These are phyloP conservation scores for Saraca asoca DNA, from an alignment of 331 rosid species.

Conservation along the genomic window DNA sequence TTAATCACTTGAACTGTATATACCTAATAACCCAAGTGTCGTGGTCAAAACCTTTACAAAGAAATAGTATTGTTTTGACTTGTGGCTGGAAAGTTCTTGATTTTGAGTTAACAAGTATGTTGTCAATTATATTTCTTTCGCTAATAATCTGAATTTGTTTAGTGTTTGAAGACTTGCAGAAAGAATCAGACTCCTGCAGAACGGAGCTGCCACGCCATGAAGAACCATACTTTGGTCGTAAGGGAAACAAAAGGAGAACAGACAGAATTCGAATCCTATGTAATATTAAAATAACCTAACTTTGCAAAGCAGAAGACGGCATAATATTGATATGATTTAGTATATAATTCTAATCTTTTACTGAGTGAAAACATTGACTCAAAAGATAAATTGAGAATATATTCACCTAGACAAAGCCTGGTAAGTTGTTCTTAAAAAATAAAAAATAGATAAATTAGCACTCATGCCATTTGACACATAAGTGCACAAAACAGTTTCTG, in stretches of 20 bases:
- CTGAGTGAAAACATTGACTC: neutral
- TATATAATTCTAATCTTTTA: neutral
- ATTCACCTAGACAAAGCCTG: neutral
- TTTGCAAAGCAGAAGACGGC: neutral
- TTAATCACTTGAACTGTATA: too few relatives aligned
- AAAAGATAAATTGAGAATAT: neutral
- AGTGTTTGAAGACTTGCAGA: neutral
- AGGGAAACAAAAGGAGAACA: neutral
- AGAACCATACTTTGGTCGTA: slow-evolving; percentile 28
- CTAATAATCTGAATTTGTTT: too few relatives aligned
- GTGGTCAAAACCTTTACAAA: neutral
- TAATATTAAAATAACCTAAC: neutral
- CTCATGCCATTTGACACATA: too few relatives aligned
- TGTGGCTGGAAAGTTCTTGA: neutral
- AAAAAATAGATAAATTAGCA: neutral
- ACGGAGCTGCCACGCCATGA: slow-evolving; percentile 11
- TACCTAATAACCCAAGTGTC: too few relatives aligned
- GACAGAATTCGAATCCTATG: slow-evolving; percentile 36
- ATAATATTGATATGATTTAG: neutral
- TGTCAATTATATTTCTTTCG: neutral
- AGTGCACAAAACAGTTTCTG: too few relatives aligned
- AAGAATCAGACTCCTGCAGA: slow-evolving; percentile 35
- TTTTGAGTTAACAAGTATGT: slow-evolving; percentile 4
- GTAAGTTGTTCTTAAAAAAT: neutral
- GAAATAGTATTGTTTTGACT: neutral